Evolutionary conservation across 257 asterid genomes (phyloP), one percentile per base, ranked within the genome.

Genomic region (Nemophila menziesii): DNA sequence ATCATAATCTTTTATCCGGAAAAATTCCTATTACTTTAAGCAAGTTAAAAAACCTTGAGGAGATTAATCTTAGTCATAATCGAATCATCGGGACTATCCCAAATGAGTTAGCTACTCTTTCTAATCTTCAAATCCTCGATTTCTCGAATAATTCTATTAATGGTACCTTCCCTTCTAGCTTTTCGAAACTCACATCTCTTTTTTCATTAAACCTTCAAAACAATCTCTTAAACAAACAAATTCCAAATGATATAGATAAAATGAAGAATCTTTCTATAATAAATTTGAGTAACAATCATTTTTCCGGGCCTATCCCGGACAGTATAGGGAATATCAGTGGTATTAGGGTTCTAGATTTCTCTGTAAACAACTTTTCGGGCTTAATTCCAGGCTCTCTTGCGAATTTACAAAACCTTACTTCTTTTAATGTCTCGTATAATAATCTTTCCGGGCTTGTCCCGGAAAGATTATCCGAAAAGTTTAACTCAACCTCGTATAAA

Each of bases 401-500:
- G 16, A 45, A 45, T 38, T 63, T 79, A 23, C 52, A 47, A 21
- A 71, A 63, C 8, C 83, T 90, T 29, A 54, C 77, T 38, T 63
- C 75, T 12, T 71, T 90, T 1, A 65, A 85, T 37, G 77, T 90
- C 14, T 90, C 96, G 22, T 76, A 76, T 61, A 90, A 90, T 51
- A 71, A 74, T 43, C 87, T 89, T 4, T 78, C 92, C 19, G 96
- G 98, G 0, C 11, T 48, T 1, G 98, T 89, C 20, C 86, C 98
- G 1, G 15, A 77, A 26, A 29, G 2, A 22, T 80, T 89, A 3
- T 72, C 94, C 15, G 59, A 38, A 65, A 76, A 60, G 52, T 89
- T 78, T 56, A 80, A 78, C 58, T 72, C 96, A n/a, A 76, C 69
- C 34, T 68, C 96, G 2, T 89, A 84, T 52, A 58, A 55, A 27